Evolutionary conservation across 2,329 filamentous ascomycete species (phyloP).

Genomic region (Fusarium sambucinum): DNA sequence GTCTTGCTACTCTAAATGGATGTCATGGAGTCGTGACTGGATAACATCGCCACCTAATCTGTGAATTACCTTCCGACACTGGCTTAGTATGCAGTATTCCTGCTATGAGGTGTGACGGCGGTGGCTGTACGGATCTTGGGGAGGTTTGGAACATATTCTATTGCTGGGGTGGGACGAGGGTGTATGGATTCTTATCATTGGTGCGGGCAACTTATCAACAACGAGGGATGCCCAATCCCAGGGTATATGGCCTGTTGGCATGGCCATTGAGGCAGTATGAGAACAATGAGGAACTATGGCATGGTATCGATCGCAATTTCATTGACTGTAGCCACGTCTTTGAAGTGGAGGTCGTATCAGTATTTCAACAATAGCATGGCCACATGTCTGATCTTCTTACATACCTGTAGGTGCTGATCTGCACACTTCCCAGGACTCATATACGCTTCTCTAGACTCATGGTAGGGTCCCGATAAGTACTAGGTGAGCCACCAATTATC

Average conservation of each 20-base stretch:
- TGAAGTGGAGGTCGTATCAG: too few species aligned
- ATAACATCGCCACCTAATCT: background rate
- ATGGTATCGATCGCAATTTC: background rate
- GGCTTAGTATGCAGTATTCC: background rate
- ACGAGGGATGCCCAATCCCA: background rate
- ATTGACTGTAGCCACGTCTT: too few species aligned
- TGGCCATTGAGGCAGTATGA: background rate
- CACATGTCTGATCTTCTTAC: too few species aligned
- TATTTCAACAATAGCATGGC: too few species aligned
- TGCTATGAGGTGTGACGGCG: background rate
- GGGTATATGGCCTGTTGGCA: background rate
- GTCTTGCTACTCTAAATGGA: accelerated
- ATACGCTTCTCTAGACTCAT: too few species aligned
- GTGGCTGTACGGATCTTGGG: background rate
- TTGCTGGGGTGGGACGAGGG: background rate
- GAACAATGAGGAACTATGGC: background rate
- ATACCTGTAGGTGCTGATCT: too few species aligned
- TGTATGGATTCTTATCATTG: background rate
- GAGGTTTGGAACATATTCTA: background rate
- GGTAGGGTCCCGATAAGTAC: too few species aligned
- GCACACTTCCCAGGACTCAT: too few species aligned
- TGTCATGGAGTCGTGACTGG: background rate
- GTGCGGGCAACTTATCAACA: background rate
- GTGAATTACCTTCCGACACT: background rate
- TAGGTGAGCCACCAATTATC: too few species aligned